Evolutionary conservation across 2,329 filamentous ascomycete genomes (phyloP).

Genomic region (Aspergillaceae sp.): DNA sequence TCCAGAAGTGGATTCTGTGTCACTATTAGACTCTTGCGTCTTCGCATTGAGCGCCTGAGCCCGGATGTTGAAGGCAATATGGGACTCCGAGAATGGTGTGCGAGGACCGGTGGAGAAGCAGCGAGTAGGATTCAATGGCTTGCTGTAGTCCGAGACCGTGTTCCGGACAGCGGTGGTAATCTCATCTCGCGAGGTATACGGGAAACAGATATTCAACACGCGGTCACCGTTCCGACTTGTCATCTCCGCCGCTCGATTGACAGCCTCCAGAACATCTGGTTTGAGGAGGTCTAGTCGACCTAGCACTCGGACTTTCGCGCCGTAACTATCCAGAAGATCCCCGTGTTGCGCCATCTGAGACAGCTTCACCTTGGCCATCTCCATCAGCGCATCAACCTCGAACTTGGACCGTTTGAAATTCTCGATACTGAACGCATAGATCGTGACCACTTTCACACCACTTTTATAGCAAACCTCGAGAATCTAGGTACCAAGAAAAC

Average conservation of each 20-base stretch:
- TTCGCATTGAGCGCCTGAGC: slow-evolving; percentile 38
- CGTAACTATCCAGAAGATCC: slow-evolving; percentile 85
- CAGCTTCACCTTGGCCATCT: slow-evolving; percentile 92
- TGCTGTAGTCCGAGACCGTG: slow-evolving; percentile 79
- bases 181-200: slow-evolving; percentile 91
- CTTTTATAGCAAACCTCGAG: slow-evolving; percentile 98
- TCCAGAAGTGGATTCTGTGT: slow-evolving; percentile 36
- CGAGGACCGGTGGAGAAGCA: slow-evolving; percentile 30
- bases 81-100: slow-evolving; percentile 75
- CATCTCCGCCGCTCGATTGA: slow-evolving; percentile 76
- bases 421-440: slow-evolving; percentile 98
- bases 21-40: slow-evolving; percentile 36
- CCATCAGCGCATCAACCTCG: slow-evolving; percentile 94
- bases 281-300: slow-evolving; percentile 78
- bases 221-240: slow-evolving; percentile 77
- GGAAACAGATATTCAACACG: slow-evolving; percentile 90
- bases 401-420: slow-evolving; percentile 97
- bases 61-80: slow-evolving; percentile 78
- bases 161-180: slow-evolving; percentile 83
- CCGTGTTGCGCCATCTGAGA: slow-evolving; percentile 87
- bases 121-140: slow-evolving; percentile 48
- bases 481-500: slow-evolving; percentile 46
- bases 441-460: slow-evolving; percentile 90
- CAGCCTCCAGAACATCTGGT: slow-evolving; percentile 77
- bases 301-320: slow-evolving; percentile 74